Evolutionary conservation across 2,329 filamentous ascomycete genomes (phyloP), one percentile per base, ranked within the genome.

Genomic region (Fusarium compactum): DNA sequence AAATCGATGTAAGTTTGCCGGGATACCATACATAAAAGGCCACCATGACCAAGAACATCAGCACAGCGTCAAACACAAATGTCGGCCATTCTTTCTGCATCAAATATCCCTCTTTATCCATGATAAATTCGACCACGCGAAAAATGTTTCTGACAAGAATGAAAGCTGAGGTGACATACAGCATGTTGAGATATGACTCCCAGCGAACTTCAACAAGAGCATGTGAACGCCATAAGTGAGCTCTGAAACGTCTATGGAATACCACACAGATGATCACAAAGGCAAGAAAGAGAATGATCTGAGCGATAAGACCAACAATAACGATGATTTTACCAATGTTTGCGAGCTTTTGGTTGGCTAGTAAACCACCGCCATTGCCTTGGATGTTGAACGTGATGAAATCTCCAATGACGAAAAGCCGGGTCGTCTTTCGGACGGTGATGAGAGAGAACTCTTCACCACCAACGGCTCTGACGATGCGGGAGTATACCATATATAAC

Each of bases 51-150:
- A 61, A 0, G 0, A 70, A 43, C 69, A 72, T 72, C 18, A 72
- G 10, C 0, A 59, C 34, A 2, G 66, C 60, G 22, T 72, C 70
- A 8, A 72, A 72, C 0, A 58, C 44, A 53, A 72, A 68, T 0
- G 59, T 65, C 1, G 70, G 66, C 70, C 70, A 72, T 40, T 72
- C 70, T 3, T 72, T 45, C 8, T 70, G 63, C 12, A 70, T 57
- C 1, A 72, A 3, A 20, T 72, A 72, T 0, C 70, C 58, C 0
- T 71, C 15, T 4, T 65, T 61, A 2, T 57, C 67, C 67, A 69
- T 73, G 0, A 60, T 22, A 0, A 66, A 73, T 22, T 73, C 70
- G 4, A 57, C 46, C 0, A 72, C 63, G 7, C 70, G 54, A 8
- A 72, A 72, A 3, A 69, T 27, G 0, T 62, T 71, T 1, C 70